Base-by-base conservation (phyloP, 78 protist genomes). In the Speleostelium caveatum region DNA sequence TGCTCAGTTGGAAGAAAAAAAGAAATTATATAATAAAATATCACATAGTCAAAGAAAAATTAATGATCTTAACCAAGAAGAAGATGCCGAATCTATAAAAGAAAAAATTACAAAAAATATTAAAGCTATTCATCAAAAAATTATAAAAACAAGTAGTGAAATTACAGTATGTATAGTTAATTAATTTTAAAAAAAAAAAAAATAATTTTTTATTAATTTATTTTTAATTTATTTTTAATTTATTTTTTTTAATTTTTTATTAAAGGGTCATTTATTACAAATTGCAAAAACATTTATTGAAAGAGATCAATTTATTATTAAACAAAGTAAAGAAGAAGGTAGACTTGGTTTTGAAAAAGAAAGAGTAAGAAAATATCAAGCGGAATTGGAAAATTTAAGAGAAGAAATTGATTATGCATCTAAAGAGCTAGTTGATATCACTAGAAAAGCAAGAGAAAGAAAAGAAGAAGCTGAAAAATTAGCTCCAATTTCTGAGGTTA, bases 41-140 rank as follows among this genome's bases (percentile, higher is more conserved):
- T 19, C 24, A 24, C 4, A 19, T 30, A 3, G n/a, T 2, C 19
- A 21, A 0, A 69, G 73, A 45, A 6, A 68, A 42, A 19, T 83
- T 0, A 73, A 94, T 2, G 92, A 92, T 0, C 1, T 62, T 1
- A 28, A 65, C 6, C 28, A 10, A 8, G 94, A 94, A 16, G 92
- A 86, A 35, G 41, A 88, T 39, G 41, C 77, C 19, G 66, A 28
- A 21, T 51, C 53, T 1, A 61, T 39, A 16, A 56, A 41, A 24
- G 77, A 69, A 3, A 63, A 39, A 16, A 61, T 39, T 8, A 56
- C 30, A 24, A 69, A 69, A 3, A 63, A 39, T 12, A 73, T 88
- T 26, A 62, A 22, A 21, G 32, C 63, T 5, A 14, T 14, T 6
- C 26, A n/a, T n/a, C 4, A 16, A 22, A 16, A 58, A 58, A 22